Evolutionary conservation across 192 early-diverging fungal genomes (phyloP).

Genomic region (Globomyces pollinis-pini): DNA sequence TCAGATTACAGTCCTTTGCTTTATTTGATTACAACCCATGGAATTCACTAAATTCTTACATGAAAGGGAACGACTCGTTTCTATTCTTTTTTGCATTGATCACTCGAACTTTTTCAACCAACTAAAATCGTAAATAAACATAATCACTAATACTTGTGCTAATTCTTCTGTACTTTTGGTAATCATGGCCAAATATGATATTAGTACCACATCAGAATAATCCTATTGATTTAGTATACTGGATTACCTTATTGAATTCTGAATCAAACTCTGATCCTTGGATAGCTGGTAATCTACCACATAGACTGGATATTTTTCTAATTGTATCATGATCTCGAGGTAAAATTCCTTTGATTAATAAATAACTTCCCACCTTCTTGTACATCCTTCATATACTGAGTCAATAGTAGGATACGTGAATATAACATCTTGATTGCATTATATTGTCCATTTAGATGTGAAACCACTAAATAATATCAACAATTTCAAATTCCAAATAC

Average conservation of each 20-base stretch:
- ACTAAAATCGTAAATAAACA: not conserved
- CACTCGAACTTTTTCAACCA: constrained; percentile 1
- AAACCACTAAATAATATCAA: constrained; percentile 41
- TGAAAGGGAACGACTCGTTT: not conserved
- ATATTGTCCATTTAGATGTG: constrained; percentile 61
- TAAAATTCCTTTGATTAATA: constrained; percentile 31
- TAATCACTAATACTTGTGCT: constrained; percentile 54
- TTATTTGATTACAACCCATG: too few relatives aligned
- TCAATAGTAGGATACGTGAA: constrained; percentile 57
- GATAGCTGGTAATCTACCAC: constrained; percentile 63
- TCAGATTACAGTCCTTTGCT: too few relatives aligned
- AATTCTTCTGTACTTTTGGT: constrained; percentile 66
- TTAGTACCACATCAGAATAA: constrained; percentile 74
- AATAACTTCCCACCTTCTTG: constrained; percentile 51
- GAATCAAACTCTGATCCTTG: constrained; percentile 57
- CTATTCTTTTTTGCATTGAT: not conserved
- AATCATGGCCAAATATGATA: constrained; percentile 63
- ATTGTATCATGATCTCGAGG: constrained; percentile 66
- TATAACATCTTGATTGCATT: constrained; percentile 82
- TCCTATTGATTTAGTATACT: constrained; percentile 52
- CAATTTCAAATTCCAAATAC: not conserved
- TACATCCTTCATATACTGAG: constrained; percentile 65
- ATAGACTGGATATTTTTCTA: constrained; percentile 68
- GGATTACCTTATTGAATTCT: constrained; percentile 59
- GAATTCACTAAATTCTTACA: too few relatives aligned